Conservation (phyloP, 2,329 filamentous ascomycete species). For the Nothopassalora personata region DNA sequence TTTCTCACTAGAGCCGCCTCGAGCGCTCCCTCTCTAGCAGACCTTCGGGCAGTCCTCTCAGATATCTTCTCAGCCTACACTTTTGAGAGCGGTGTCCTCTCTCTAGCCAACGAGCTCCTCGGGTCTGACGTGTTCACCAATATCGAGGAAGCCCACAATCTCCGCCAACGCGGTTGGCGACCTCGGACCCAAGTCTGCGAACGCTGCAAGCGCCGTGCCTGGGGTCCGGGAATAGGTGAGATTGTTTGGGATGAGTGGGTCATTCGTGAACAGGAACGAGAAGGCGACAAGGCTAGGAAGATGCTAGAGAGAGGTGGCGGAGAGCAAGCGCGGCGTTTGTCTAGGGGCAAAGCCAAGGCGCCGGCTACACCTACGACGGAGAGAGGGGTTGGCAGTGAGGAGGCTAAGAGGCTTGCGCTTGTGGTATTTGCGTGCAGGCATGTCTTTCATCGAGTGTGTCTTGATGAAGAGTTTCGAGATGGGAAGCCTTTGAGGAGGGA, state of each 20-base stretch:
- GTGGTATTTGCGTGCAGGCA: slow-evolving; percentile 67
- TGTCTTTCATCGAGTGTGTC: slow-evolving; percentile 63
- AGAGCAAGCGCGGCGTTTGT: slow-evolving; percentile 34
- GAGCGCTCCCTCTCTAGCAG: slow-evolving; percentile 77
- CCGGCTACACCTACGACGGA: slow-evolving; percentile 35
- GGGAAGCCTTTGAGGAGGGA: slow-evolving; percentile 13
- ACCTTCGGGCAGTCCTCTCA: slow-evolving; percentile 75
- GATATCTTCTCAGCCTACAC: slow-evolving; percentile 94
- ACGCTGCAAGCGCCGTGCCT: slow-evolving; percentile 72
- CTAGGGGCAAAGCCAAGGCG: slow-evolving; percentile 53
- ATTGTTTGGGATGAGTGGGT: slow-evolving; percentile 81
- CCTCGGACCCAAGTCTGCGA: slow-evolving; percentile 84
- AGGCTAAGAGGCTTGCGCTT: slow-evolving; percentile 43
- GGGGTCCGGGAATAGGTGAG: slow-evolving; percentile 79
- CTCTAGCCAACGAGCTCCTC: slow-evolving; percentile 77
- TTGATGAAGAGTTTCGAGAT: slow-evolving; percentile 45
- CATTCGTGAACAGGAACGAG: slow-evolving; percentile 45
- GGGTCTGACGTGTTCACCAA: slow-evolving; percentile 84
- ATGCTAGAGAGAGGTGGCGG: slow-evolving; percentile 33
- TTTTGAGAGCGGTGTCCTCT: slow-evolving; percentile 82
- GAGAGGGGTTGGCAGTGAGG: slow-evolving; percentile 38
- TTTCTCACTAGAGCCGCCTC: slow-evolving; percentile 79
- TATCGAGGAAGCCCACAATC: slow-evolving; percentile 66
- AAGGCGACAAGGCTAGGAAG: slow-evolving; percentile 40
- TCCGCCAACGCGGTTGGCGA: slow-evolving; percentile 82